Percentiles rank a stretch among this genome's conserved stretches.
phyloP scores from a whole-genome alignment of 1,284 basidiomycete species.

The Pseudomicrostroma phylloplanum region DNA sequence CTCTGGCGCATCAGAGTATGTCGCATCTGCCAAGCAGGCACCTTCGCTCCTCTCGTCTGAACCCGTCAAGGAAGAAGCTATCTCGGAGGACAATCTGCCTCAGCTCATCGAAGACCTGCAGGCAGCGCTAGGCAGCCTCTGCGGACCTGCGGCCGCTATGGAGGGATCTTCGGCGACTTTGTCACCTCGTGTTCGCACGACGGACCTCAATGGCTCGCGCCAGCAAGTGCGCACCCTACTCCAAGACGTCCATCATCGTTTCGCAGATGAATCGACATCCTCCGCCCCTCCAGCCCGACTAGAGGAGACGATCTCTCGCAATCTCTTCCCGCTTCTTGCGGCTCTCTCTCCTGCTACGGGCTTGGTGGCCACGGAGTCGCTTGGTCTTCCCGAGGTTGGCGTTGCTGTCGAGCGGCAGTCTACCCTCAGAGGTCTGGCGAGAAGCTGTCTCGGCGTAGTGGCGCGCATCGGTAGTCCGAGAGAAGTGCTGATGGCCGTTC shows the following conservation, averaged over 20 bases:
- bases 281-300: not conserved
- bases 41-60: slow-evolving; percentile 27
- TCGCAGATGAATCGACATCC: not conserved
- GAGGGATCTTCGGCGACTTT: not conserved
- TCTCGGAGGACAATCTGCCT: slow-evolving; percentile 23
- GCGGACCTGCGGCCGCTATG: not conserved
- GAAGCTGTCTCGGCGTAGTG: slow-evolving; percentile 20
- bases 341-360: slow-evolving; percentile 29
- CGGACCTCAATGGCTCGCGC: slow-evolving; percentile 12
- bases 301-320: slow-evolving; percentile 2
- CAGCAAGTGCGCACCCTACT: slow-evolving; percentile 9
- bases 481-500: slow-evolving; percentile 37
- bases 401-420: slow-evolving; percentile 2
- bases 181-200: not conserved
- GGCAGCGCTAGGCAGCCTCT: slow-evolving; percentile 20
- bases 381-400: not conserved
- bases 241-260: slow-evolving; percentile 5
- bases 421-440: slow-evolving; percentile 15
- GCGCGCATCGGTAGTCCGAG: slow-evolving; percentile 28
- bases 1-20: no score
- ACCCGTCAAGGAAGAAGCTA: slow-evolving; percentile 24
- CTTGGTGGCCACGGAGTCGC: slow-evolving; percentile 11
- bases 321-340: slow-evolving; percentile 34
- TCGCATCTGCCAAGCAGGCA: slow-evolving; percentile 18
- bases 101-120: slow-evolving; percentile 18